phyloP scores from a whole-genome alignment of 2,329 filamentous ascomycete genomes.

The Epichloe sp. region DNA sequence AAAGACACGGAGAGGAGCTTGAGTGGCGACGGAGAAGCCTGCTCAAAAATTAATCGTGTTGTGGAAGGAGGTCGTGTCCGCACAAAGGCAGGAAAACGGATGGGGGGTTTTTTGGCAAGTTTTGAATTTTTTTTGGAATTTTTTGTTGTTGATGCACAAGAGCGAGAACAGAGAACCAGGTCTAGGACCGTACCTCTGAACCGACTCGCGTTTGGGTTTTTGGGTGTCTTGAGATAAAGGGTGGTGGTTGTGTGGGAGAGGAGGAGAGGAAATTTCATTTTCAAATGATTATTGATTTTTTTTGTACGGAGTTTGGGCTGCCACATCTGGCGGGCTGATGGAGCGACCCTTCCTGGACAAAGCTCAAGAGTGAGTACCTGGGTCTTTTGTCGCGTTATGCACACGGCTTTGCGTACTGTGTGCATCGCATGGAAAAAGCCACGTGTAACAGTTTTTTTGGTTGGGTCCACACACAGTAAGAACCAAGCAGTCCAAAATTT shows the following conservation, averaged over 20 bases:
- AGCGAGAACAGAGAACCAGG: conserved; percentile 47
- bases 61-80: conserved; percentile 13
- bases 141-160: conserved; percentile 37
- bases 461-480: too few species aligned
- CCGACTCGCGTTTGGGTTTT: conserved; percentile 31
- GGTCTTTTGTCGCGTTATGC: not conserved
- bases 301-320: conserved; percentile 6
- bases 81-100: conserved; percentile 17
- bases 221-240: conserved; percentile 32
- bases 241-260: conserved; percentile 34
- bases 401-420: not conserved
- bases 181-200: conserved; percentile 46
- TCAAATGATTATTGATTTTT: conserved; percentile 18
- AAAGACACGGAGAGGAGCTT: not conserved
- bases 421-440: too few species aligned
- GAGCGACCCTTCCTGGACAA: conserved; percentile 9
- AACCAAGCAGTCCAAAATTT: too few species aligned
- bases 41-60: conserved; percentile 7
- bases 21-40: conserved; percentile 7
- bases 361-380: not conserved
- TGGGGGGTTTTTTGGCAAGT: conserved; percentile 45
- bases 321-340: conserved; percentile 5
- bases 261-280: conserved; percentile 25
- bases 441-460: too few species aligned
- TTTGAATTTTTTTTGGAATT: conserved; percentile 50